phyloP scores from a whole-genome alignment of 164 flowering plant species.

The Houttuynia cordata region DNA sequence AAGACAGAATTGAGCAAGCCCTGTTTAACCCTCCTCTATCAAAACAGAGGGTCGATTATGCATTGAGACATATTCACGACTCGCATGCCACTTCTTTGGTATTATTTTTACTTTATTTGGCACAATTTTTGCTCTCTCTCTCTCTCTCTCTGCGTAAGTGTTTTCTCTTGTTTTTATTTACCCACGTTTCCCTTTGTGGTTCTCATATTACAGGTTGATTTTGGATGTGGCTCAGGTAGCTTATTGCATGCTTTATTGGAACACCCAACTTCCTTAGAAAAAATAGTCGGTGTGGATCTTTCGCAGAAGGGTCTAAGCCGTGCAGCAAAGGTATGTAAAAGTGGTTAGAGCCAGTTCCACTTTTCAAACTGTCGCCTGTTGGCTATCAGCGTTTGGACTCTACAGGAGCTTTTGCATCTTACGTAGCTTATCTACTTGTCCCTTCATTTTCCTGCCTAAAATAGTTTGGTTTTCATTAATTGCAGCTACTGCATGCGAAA shows the following conservation, averaged over 20 bases:
- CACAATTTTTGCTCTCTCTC: no score
- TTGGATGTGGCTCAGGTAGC: slow-evolving; percentile 96
- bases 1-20: slow-evolving; percentile 96
- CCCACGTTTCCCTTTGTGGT: neutral
- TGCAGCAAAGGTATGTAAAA: slow-evolving; percentile 72
- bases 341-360: neutral
- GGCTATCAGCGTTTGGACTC: neutral
- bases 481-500: slow-evolving; percentile 72
- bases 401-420: neutral
- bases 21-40: slow-evolving; percentile 90
- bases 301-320: slow-evolving; percentile 63
- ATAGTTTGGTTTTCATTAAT: neutral
- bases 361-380: neutral
- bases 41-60: slow-evolving; percentile 90
- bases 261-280: slow-evolving; percentile 51
- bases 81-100: slow-evolving; percentile 73
- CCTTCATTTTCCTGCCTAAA: neutral
- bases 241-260: slow-evolving; percentile 64
- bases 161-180: neutral
- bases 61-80: slow-evolving; percentile 56
- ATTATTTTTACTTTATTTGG: no score
- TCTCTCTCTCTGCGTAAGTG: neutral
- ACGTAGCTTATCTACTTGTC: no score
- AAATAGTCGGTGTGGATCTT: slow-evolving; percentile 79
- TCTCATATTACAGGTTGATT: slow-evolving; percentile 58